Percentiles rank a stretch among this genome's conserved stretches.
Conservation (phyloP, 768 basidiomycete genomes). For the Mycena kentingensis region DNA sequence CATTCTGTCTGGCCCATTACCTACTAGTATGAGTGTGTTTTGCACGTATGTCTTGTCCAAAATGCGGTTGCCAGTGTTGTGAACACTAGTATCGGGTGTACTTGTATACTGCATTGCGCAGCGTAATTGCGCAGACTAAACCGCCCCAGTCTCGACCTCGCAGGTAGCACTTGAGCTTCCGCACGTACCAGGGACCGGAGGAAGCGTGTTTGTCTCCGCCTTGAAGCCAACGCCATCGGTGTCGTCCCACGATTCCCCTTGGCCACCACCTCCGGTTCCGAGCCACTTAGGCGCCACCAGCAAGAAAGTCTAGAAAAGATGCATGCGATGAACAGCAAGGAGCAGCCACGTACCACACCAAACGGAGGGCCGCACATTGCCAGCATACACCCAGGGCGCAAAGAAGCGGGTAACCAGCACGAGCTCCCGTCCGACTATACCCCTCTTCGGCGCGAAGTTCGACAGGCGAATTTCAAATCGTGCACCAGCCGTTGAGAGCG, state of each 20-base stretch:
- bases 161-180: constrained; percentile 18
- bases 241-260: constrained; percentile 95
- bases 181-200: too few species aligned
- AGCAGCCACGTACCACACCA: constrained; percentile 17
- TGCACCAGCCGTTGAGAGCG: constrained; percentile 94
- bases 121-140: constrained; percentile 36
- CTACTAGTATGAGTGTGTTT: too few species aligned
- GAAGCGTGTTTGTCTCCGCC: too few species aligned
- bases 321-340: constrained; percentile 2
- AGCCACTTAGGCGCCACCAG: neutral
- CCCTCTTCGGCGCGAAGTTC: constrained; percentile 53
- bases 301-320: neutral
- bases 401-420: constrained; percentile 63
- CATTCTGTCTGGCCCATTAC: too few species aligned
- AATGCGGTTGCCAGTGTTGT: too few species aligned
- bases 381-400: constrained; percentile 17
- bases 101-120: too few species aligned
- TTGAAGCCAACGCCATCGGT: constrained; percentile 73
- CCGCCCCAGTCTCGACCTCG: constrained; percentile 28
- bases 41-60: too few species aligned
- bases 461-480: constrained; percentile 76
- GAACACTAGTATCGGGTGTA: too few species aligned
- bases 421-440: constrained; percentile 51
- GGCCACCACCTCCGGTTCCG: constrained; percentile 15
- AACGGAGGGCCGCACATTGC: constrained; percentile 15